Evolutionary conservation across 2,329 filamentous ascomycete species (phyloP), one percentile per base, ranked within the genome.

Genomic region (Thelonectria discophora): DNA sequence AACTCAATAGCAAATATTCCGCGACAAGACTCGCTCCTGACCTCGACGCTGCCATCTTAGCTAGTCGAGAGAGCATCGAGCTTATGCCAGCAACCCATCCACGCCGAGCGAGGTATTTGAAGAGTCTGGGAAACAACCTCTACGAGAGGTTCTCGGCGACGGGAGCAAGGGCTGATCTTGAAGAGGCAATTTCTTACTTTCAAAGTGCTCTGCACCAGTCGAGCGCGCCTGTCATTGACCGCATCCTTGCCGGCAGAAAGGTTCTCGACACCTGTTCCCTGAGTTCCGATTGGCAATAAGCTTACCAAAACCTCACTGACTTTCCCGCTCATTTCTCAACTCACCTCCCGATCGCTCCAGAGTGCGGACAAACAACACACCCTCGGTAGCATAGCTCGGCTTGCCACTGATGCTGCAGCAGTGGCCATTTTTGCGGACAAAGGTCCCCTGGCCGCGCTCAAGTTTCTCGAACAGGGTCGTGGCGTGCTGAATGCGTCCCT

Each of bases 351-450:
- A 4, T 43, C 39, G 3, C 50, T 53, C 3, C n/a, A 12, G 9
- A 53, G 27, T 17, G 43, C 40, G 11, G 51, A 54, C 40, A 54
- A 37, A 13, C 51, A 54, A 37, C 5, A 46, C n/a, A 20, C 18
- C 18, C 40, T 54, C 8, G 11, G 13, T 5, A 10, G 13, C 1
- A 11, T 46, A 2, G 42, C n/a, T n/a, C 40, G 51, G 3, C 18
- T 54, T 3, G 51, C 51, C 37, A 45, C 51, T 24, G 40, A 54
- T 21, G 51, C 40, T 11, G 51, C 51, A 15, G 51, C 51, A 7
- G 42, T 40, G 9, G 51, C 51, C 8, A 18, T 54, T 3, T 5
- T 15, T 4, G 40, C 42, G 32, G 40, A 24, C 5, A 46, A 46
- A 20, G 40, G 13, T 5, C 51, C 40, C 12, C 21, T 5, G 2